Evolutionary conservation across 441 rosid species (phyloP), one percentile per base, ranked within the genome.

Genomic region (Arabidopsis lyrata): DNA sequence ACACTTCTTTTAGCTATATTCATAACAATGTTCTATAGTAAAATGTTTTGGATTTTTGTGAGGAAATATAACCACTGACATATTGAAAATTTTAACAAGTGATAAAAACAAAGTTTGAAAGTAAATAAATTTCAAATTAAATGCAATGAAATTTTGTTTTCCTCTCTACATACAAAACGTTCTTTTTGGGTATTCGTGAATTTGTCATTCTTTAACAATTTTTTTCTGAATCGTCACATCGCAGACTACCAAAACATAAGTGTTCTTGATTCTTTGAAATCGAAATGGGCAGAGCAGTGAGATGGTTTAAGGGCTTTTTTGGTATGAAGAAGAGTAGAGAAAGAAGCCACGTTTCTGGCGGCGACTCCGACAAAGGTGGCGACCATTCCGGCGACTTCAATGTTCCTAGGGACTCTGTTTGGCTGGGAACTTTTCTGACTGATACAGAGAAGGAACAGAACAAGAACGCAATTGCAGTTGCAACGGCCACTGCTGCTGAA

Each of bases 391-490:
- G 68, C 14, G 50, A 81, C 58, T 48, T 3, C 3, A 56, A 47
- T 56, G 71, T 75, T 8, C 60, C 14, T 6, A 52, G 58, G 15
- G 92, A 91, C 38, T 31, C 77, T 60, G 73, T 79, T 55, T 86
- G 88, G 97, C 76, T 75, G 48, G 82, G 82, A 76, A 83, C 89
- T 24, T 85, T 76, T 78, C 39, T 82, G 55, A 56, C 86, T 47
- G 86, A 88, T 53, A 57, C 83, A 1, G 93, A 86, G 78, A 85
- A 80, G 27, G 90, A 90, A 48, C 97, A 92, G 74, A 89, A 73
- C 83, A 92, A 85, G 82, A 88, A 88, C 41, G 91, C 94, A 15
- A 85, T 90, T 47, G 92, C 92, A 0, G 92, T 89, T 42, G 82
- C 94, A 8, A 86, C 83, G 0, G 92, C 87, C 11, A 79, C 82